A percentile compares a stretch with the other conserved stretches of the same genome.
Conservation (phyloP, 2,329 filamentous ascomycete species). For the Fusarium nurragi region DNA sequence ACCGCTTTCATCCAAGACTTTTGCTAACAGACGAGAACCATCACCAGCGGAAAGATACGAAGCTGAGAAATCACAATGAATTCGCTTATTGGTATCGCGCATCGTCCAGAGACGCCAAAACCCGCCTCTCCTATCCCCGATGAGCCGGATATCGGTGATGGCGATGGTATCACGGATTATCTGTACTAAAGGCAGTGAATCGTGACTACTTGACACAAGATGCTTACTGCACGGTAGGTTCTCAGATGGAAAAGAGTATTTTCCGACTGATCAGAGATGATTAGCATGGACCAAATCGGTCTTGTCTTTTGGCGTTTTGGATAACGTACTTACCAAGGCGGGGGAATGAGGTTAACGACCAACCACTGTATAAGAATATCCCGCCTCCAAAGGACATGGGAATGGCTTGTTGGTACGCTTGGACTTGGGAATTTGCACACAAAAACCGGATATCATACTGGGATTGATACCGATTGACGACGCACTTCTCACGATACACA, state of each 20-base stretch:
- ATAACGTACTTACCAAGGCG: background rate
- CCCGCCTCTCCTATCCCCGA: conserved; percentile 45
- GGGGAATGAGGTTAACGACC: background rate
- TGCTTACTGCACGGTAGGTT: conserved; percentile 17
- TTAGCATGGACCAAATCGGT: conserved; percentile 20
- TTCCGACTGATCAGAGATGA: conserved; percentile 27
- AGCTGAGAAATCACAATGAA: conserved; percentile 11
- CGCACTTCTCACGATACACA: no score
- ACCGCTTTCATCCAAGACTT: background rate
- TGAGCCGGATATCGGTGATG: conserved; percentile 46
- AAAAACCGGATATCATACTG: background rate
- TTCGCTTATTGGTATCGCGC: conserved; percentile 15
- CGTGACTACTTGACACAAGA: background rate
- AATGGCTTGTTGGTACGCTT: background rate
- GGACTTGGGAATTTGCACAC: background rate
- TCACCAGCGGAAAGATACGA: background rate
- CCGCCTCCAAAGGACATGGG: background rate
- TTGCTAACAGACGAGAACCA: background rate
- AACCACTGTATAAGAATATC: no score
- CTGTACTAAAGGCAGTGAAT: conserved; percentile 3
- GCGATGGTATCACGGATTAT: conserved; percentile 47
- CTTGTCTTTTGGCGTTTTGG: conserved; percentile 15
- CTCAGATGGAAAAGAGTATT: background rate
- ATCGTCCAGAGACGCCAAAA: conserved; percentile 48
- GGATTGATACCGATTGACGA: no score